A percentile compares a stretch with the other conserved stretches of the same genome.
These are phyloP conservation scores for Mucor velutinosus DNA, from an alignment of 371 early-diverging fungal genomes.

Conservation along the genomic window DNA sequence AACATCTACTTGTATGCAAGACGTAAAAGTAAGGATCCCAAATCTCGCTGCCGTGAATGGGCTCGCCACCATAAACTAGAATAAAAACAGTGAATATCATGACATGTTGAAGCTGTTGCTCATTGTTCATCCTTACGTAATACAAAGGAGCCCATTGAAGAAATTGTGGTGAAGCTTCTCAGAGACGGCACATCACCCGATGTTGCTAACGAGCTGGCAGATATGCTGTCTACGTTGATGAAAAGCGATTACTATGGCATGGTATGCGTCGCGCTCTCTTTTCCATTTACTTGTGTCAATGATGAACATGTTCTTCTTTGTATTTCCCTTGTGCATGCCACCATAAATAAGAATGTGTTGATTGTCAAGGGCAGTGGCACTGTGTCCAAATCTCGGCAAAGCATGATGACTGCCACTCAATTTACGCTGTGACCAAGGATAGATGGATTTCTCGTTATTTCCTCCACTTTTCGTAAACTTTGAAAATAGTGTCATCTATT, in stretches of 20 bases:
- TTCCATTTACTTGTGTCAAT: constrained; percentile 51
- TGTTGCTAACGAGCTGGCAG: constrained; percentile 18
- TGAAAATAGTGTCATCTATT: constrained; percentile 12
- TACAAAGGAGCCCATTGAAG: constrained; percentile 21
- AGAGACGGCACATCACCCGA: constrained; percentile 32
- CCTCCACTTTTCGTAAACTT: constrained; percentile 28
- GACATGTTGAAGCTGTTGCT: not conserved
- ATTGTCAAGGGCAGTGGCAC: constrained; percentile 45
- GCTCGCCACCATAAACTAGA: constrained; percentile 36
- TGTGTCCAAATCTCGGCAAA: constrained; percentile 55
- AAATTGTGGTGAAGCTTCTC: constrained; percentile 20
- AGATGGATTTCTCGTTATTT: constrained; percentile 20
- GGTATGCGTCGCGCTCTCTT: not conserved
- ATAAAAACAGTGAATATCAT: not conserved
- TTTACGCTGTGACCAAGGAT: constrained; percentile 39
- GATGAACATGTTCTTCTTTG: constrained; percentile 49
- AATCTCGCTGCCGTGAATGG: constrained; percentile 15
- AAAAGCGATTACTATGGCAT: not conserved
- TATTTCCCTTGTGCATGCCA: constrained; percentile 38
- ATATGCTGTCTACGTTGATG: constrained; percentile 19
- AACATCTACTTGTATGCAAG: constrained; percentile 25
- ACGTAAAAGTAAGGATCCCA: constrained; percentile 36
- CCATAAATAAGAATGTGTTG: constrained; percentile 53
- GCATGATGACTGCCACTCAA: constrained; percentile 20
- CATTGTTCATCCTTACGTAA: constrained; percentile 20